These are phyloP conservation scores for Pichia cabralensis DNA, from an alignment of 805 yeast species.

Conservation along the genomic window DNA sequence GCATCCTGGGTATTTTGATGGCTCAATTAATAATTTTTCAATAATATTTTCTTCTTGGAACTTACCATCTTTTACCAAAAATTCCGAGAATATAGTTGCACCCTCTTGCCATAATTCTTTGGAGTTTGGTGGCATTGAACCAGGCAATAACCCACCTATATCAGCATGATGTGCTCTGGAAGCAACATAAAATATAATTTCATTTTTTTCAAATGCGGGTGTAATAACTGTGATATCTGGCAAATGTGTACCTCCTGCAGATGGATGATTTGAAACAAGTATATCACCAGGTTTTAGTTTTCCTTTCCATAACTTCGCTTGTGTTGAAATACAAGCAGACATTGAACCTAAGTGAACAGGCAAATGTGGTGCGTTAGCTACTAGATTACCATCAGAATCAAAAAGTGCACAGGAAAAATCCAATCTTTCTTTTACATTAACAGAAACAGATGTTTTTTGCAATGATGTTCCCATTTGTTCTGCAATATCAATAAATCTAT, in stretches of 20 bases:
- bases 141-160: slow-evolving; percentile 87
- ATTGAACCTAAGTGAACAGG: slow-evolving; percentile 84
- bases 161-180: slow-evolving; percentile 96
- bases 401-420: slow-evolving; percentile 83
- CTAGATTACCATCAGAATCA: slow-evolving; percentile 65
- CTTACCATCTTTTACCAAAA: slow-evolving; percentile 57
- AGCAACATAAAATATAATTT: slow-evolving; percentile 78
- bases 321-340: slow-evolving; percentile 69
- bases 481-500: slow-evolving; percentile 83
- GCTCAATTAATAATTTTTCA: slow-evolving; percentile 50
- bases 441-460: slow-evolving; percentile 70
- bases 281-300: slow-evolving; percentile 66
- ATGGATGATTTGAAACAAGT: slow-evolving; percentile 70
- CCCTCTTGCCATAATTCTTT: slow-evolving; percentile 84
- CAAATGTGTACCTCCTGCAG: slow-evolving; percentile 76
- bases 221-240: slow-evolving; percentile 91
- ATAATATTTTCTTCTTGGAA: slow-evolving; percentile 69
- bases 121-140: slow-evolving; percentile 92
- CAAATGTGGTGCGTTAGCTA: slow-evolving; percentile 82
- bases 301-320: slow-evolving; percentile 54
- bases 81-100: slow-evolving; percentile 72
- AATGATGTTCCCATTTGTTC: slow-evolving; percentile 81
- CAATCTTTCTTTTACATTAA: slow-evolving; percentile 73
- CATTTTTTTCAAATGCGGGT: slow-evolving; percentile 63
- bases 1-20: slow-evolving; percentile 76